Evolutionary conservation across 1,284 basidiomycete genomes (phyloP), one percentile per base, ranked within the genome.

Genomic region (Heterobasidion annosum): DNA sequence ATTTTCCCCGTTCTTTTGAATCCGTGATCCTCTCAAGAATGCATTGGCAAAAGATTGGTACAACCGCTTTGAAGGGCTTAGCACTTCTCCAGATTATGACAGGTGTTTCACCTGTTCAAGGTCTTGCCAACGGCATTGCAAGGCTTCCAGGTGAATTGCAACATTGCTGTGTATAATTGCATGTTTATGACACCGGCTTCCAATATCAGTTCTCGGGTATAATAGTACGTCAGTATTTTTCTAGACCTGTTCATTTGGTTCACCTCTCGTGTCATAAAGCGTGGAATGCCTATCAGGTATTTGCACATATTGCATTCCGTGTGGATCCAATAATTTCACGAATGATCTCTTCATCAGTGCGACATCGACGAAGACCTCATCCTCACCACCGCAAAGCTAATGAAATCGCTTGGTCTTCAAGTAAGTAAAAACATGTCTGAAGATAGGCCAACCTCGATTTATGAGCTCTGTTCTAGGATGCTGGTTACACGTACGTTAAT

Each of bases 401-500:
- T 74, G 67, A 64, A 67, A 57, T 60, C 63, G 3, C 63, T 68
- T 12, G 72, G 72, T 1, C 66, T 74, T 12, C 64, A 63, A 56
- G 62, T 64, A 13, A 54, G 52, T 47, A 16, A 10, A 25, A 5
- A 25, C 25, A 25, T 18, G 40, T 52, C 32, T 51, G 13, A 6
- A n/a, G 15, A 48, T n/a, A 33, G 19, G 16, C 25, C 18, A 1
- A 13, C 9, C 15, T 10, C n/a, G 16, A 18, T 3, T 8, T 43
- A 34, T 49, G 19, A 47, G 25, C 9, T 47, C 2, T 15, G 3
- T 5, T 34, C 33, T 57, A 69, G 68, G 69, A 66, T 19, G 65
- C 64, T 10, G 73, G 73, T 0, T 74, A 73, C 58, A 66, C 57
- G 32, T 62, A 67, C 48, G 64, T 73, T 51, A 72, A 73, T 57